Conservation (phyloP, 495 filamentous ascomycete species). For the Penicillium chermesinum region DNA sequence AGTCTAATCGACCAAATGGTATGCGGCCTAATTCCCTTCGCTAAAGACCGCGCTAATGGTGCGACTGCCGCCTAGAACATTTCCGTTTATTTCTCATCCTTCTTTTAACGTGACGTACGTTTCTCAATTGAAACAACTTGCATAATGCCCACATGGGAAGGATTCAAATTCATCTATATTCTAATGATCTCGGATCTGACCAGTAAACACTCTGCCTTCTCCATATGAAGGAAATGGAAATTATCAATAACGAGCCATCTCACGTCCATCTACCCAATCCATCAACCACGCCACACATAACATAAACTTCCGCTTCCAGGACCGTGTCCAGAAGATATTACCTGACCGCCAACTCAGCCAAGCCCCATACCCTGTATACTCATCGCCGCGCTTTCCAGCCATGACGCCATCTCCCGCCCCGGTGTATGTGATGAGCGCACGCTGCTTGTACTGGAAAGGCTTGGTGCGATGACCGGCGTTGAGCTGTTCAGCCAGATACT, state of each 20-base stretch:
- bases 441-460: not conserved
- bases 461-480: not conserved
- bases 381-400: not conserved
- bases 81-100: too few relatives aligned
- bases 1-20: too few relatives aligned
- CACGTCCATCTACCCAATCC: not conserved
- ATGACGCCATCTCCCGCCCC: not conserved
- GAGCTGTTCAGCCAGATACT: slow-evolving; percentile 11
- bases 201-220: too few relatives aligned
- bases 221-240: too few relatives aligned
- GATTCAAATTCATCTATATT: too few relatives aligned
- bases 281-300: not conserved
- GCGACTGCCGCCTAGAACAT: too few relatives aligned
- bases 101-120: too few relatives aligned
- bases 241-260: not conserved
- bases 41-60: too few relatives aligned
- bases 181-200: too few relatives aligned
- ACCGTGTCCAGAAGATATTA: not conserved
- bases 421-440: not conserved
- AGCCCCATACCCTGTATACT: not conserved
- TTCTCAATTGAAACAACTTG: too few relatives aligned
- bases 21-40: too few relatives aligned
- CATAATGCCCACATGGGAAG: too few relatives aligned
- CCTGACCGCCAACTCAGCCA: not conserved
- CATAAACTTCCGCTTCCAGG: not conserved